Conservation (phyloP, 1,284 basidiomycete species). For the Leccinum variabile region DNA sequence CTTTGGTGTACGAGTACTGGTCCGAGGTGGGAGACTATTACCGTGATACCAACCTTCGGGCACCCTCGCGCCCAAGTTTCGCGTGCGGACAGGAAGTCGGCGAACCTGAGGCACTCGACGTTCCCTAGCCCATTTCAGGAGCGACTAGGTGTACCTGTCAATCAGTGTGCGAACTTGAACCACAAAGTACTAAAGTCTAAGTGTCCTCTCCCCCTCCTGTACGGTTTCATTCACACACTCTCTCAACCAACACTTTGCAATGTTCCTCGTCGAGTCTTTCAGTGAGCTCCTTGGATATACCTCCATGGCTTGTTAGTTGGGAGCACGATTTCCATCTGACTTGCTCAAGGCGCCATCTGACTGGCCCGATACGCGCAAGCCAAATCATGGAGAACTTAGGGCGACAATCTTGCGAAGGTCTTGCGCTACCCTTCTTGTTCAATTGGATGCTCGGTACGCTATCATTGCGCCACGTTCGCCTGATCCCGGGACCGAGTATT, state of each 20-base stretch:
- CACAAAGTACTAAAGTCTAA: neutral
- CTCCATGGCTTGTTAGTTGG: constrained; percentile 87
- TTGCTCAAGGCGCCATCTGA: constrained; percentile 15
- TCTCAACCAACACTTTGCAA: constrained; percentile 7
- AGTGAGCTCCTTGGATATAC: constrained; percentile 68
- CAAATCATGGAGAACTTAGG: constrained; percentile 83
- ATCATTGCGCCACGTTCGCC: constrained; percentile 5
- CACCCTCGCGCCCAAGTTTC: constrained; percentile 50
- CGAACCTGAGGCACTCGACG: constrained; percentile 58
- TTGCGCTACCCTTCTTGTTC: constrained; percentile 85
- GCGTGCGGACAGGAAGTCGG: constrained; percentile 47
- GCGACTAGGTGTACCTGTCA: constrained; percentile 55
- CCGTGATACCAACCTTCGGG: constrained; percentile 73
- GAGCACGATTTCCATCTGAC: constrained; percentile 71
- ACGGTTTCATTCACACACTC: no score
- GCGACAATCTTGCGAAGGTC: constrained; percentile 77
- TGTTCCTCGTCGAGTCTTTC: constrained; percentile 24
- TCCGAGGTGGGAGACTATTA: constrained; percentile 81
- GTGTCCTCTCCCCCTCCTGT: neutral
- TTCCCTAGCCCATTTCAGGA: constrained; percentile 61
- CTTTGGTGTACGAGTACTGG: constrained; percentile 65
- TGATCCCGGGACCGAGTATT: constrained; percentile 3
- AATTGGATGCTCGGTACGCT: constrained; percentile 86
- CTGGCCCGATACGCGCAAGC: constrained; percentile 33
- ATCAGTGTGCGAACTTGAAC: constrained; percentile 32